Percentiles rank a stretch among this genome's conserved stretches.
phyloP scores from a whole-genome alignment of 768 basidiomycete genomes.

The Termitomyces sp. region DNA sequence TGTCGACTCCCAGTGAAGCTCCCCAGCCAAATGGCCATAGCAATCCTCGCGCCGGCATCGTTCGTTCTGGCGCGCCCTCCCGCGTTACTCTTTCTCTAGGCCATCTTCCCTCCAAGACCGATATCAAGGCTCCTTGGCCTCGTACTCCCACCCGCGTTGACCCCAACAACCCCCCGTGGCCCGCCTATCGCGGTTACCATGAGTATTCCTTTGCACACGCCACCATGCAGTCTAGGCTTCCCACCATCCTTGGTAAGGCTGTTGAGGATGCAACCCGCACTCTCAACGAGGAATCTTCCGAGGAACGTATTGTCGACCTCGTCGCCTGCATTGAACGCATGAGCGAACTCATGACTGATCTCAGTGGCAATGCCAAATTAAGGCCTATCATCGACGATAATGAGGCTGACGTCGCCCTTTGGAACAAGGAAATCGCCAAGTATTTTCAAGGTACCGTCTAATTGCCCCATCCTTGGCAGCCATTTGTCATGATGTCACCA shows the following conservation, averaged over 20 bases:
- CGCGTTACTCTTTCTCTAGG: conserved; percentile 71
- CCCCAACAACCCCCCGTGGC: conserved; percentile 83
- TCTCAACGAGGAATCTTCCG: conserved; percentile 79
- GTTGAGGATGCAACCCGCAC: conserved; percentile 90
- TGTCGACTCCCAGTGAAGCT: conserved; percentile 2
- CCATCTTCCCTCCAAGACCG: conserved; percentile 69
- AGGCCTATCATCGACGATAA: conserved; percentile 87
- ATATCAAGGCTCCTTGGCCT: conserved; percentile 71
- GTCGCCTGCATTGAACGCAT: conserved; percentile 84
- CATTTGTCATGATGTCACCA: conserved; percentile 18
- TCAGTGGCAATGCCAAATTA: conserved; percentile 80
- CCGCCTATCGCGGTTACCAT: conserved; percentile 77
- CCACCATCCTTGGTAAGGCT: conserved; percentile 93
- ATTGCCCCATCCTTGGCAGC: not conserved
- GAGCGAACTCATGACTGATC: conserved; percentile 84
- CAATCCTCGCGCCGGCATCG: not conserved
- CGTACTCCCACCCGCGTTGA: conserved; percentile 75
- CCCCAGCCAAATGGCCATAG: not conserved
- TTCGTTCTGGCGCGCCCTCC: conserved; percentile 39
- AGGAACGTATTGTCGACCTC: conserved; percentile 83
- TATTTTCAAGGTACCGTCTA: conserved; percentile 76
- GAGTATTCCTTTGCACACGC: conserved; percentile 86
- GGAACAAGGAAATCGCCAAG: conserved; percentile 97
- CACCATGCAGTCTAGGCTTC: conserved; percentile 94
- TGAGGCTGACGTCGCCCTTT: conserved; percentile 89